phyloP scores from a whole-genome alignment of 345 rosid genomes.

The Acer campestre region DNA sequence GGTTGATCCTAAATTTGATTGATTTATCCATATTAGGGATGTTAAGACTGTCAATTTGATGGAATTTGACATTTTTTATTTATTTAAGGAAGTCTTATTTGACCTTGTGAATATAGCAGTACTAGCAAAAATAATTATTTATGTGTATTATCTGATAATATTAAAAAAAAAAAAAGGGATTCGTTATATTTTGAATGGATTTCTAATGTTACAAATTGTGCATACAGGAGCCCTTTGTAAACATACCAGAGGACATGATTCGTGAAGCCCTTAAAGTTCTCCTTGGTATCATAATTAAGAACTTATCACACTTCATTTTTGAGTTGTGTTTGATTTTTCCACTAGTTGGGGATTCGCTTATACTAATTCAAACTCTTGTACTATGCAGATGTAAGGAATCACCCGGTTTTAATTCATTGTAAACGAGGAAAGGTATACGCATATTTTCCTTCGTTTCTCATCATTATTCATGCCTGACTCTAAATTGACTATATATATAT shows the following conservation, averaged over 20 bases:
- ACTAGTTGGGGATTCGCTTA: not conserved
- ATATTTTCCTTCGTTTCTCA: not conserved
- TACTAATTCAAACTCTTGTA: conserved; percentile 9
- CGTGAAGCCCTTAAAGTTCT: conserved; percentile 90
- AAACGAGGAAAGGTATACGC: conserved; percentile 87
- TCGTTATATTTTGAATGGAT: not conserved
- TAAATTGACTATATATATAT: not conserved
- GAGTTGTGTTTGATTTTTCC: not conserved
- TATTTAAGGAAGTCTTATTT: not conserved
- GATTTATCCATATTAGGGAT: not conserved
- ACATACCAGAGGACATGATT: conserved; percentile 75
- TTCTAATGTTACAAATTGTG: conserved; percentile 8
- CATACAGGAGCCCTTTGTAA: conserved; percentile 80
- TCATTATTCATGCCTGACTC: not conserved
- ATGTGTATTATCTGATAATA: not conserved
- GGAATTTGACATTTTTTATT: not conserved
- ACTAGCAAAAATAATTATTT: not conserved
- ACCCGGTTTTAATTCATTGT: conserved; percentile 89
- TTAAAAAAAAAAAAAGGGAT: not conserved
- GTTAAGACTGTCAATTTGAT: not conserved
- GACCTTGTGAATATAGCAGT: not conserved
- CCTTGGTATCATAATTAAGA: conserved; percentile 52
- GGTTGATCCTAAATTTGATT: not conserved
- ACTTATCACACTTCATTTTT: conserved; percentile 8
- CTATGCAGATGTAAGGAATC: conserved; percentile 77